phyloP scores from a whole-genome alignment of 2,329 filamentous ascomycete species.

The Leptographium flavum region DNA sequence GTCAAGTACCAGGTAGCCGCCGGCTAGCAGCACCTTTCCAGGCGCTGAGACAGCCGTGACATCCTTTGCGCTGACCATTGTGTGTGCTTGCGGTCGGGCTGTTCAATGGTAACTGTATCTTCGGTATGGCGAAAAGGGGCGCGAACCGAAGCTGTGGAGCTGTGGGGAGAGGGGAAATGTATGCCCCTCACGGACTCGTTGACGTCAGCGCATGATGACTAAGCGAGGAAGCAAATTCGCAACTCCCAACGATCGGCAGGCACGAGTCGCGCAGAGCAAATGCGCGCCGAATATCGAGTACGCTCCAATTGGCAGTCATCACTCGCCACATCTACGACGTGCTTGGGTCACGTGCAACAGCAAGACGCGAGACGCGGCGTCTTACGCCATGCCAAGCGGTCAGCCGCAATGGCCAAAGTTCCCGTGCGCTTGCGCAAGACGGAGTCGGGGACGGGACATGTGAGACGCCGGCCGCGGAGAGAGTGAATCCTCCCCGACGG shows the following conservation, averaged over 20 bases:
- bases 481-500: background rate
- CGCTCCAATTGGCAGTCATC: background rate
- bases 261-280: background rate
- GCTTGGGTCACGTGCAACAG: background rate
- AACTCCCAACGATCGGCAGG: background rate
- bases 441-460: no score
- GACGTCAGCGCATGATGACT: conserved; percentile 1
- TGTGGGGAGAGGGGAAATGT: conserved; percentile 1
- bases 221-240: background rate
- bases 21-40: conserved; percentile 88
- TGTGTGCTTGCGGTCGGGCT: background rate
- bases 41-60: conserved; percentile 67
- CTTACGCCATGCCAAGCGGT: no score
- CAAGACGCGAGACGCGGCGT: background rate
- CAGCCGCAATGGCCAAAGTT: no score
- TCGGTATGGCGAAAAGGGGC: background rate
- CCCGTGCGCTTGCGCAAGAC: no score
- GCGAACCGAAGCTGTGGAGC: conserved; percentile 1
- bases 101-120: background rate
- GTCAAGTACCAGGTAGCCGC: conserved; percentile 90
- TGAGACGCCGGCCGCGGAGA: background rate
- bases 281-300: no score
- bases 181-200: background rate
- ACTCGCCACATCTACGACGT: no score
- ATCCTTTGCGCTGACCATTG: conserved; percentile 7